phyloP scores from a whole-genome alignment of 352 stramenopile species.

The Globisporangium recalcitrans region DNA sequence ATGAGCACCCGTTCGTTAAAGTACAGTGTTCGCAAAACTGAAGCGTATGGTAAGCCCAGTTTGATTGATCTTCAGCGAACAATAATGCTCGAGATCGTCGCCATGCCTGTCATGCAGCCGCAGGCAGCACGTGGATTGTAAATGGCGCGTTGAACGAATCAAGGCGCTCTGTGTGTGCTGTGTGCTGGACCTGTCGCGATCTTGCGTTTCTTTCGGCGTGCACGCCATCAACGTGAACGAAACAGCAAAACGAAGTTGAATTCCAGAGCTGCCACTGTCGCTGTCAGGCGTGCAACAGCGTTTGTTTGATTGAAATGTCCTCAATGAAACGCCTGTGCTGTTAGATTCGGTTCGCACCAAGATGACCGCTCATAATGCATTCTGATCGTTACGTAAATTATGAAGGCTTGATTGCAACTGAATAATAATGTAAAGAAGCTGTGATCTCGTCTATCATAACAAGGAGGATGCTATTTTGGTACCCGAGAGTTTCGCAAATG shows the following conservation, averaged over 20 bases:
- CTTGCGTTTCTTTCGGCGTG: background rate
- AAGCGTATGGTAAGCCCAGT: no score
- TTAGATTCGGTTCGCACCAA: background rate
- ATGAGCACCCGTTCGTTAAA: background rate
- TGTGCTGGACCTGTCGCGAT: background rate
- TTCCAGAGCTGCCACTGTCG: background rate
- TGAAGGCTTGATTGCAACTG: background rate
- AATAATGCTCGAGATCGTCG: no score
- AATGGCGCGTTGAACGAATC: background rate
- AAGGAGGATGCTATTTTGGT: no score
- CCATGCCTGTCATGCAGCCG: no score
- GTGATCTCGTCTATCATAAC: no score
- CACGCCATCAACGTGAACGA: background rate
- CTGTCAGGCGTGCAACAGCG: background rate
- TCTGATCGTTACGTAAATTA: background rate
- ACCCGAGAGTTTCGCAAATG: no score
- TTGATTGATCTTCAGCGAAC: no score
- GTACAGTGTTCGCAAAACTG: no score
- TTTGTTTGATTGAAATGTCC: background rate
- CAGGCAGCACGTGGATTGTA: no score
- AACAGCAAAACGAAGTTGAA: background rate
- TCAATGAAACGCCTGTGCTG: background rate
- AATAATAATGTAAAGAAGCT: background rate
- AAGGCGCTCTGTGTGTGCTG: background rate
- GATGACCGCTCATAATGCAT: background rate